These are phyloP conservation scores for Metschnikowia reukaufii DNA, from an alignment of 805 yeast genomes.

Conservation along the genomic window DNA sequence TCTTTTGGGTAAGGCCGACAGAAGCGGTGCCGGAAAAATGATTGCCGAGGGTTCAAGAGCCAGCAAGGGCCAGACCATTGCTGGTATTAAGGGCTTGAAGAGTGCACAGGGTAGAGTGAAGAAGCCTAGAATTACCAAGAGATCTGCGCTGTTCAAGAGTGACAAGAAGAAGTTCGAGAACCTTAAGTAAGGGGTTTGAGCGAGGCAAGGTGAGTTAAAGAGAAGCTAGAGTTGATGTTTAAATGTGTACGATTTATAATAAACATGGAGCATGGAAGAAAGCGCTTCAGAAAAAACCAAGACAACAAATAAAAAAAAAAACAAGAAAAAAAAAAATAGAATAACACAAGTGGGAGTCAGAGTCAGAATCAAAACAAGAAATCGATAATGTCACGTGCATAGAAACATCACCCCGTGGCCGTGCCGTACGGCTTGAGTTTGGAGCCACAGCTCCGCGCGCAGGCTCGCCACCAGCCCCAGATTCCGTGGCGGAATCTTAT, in stretches of 20 bases:
- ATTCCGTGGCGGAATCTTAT: not conserved
- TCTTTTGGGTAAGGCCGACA: constrained; percentile 77
- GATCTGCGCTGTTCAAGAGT: constrained; percentile 52
- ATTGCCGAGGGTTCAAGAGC: constrained; percentile 80
- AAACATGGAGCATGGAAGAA: no score
- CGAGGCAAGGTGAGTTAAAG: not conserved
- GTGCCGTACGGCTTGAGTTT: not conserved
- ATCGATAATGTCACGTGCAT: no score
- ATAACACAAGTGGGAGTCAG: no score
- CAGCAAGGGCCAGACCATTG: constrained; percentile 58
- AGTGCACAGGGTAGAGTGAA: constrained; percentile 41
- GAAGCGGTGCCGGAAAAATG: constrained; percentile 61
- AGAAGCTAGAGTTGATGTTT: no score
- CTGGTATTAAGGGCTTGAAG: constrained; percentile 61
- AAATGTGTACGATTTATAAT: no score
- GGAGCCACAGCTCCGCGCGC: constrained; percentile 1
- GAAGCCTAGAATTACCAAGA: constrained; percentile 59
- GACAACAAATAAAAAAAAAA: no score
- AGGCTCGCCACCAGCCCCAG: not conserved
- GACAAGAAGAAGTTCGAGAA: constrained; percentile 30
- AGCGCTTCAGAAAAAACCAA: no score
- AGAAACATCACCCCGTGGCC: no score
- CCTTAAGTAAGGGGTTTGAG: constrained; percentile 5
- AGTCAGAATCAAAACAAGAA: no score
- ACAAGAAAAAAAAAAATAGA: no score